These are phyloP conservation scores for Aspergillus sp. DNA, from an alignment of 2,329 filamentous ascomycete species.

Conservation along the genomic window DNA sequence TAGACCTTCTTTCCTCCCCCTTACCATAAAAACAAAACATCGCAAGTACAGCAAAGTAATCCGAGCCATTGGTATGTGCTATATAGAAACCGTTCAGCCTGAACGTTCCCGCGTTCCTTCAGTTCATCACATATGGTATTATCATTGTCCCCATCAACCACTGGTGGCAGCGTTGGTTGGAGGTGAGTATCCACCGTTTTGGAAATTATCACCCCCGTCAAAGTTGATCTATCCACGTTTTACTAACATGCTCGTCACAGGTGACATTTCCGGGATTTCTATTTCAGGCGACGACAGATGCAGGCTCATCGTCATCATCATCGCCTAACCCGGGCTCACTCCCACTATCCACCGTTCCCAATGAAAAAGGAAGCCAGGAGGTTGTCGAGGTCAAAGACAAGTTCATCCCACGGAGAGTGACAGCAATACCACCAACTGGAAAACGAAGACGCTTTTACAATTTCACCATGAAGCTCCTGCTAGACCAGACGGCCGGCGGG, in stretches of 20 bases:
- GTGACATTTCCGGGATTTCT: conserved; percentile 66
- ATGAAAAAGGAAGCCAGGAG: not conserved
- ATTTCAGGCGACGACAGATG: not conserved
- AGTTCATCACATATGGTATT: conserved; percentile 73
- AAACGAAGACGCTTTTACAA: conserved; percentile 46
- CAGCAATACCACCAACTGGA: not conserved
- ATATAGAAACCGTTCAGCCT: conserved; percentile 55
- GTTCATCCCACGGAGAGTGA: not conserved
- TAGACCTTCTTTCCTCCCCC: not conserved
- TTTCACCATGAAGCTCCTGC: conserved; percentile 54
- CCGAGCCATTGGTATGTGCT: not conserved
- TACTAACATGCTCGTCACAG: not conserved
- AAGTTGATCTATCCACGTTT: not conserved
- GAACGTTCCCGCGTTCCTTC: conserved; percentile 67
- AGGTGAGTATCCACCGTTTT: conserved; percentile 43
- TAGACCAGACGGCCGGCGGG: conserved; percentile 59
- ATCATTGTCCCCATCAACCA: conserved; percentile 80
- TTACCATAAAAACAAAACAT: not conserved
- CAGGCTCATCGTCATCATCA: not conserved
- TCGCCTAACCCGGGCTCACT: not conserved
- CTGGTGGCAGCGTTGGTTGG: conserved; percentile 79
- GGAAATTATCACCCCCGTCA: no score
- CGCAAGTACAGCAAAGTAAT: not conserved
- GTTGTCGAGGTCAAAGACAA: conserved; percentile 14
- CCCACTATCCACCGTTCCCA: not conserved